Percentiles rank a stretch among this genome's conserved stretches.
Conservation (phyloP, 2,329 filamentous ascomycete genomes). For the Aspergillus latus region DNA sequence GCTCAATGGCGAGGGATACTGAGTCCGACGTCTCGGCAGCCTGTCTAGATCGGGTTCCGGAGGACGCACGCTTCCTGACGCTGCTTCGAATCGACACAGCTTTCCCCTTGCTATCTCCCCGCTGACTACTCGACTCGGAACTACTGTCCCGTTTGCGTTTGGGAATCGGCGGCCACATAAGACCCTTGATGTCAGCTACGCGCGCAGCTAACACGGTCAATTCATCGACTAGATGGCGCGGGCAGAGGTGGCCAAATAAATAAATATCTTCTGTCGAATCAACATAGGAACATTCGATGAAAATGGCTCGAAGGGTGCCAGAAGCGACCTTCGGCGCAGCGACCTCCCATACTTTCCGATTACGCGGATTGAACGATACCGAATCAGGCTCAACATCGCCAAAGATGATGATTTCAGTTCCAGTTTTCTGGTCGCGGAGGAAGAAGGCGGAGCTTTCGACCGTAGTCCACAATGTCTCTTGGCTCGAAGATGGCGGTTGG, state of each 20-base stretch:
- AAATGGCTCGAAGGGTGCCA: slow-evolving; percentile 73
- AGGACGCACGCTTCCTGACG: slow-evolving; percentile 1
- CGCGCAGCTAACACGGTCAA: slow-evolving; percentile 69
- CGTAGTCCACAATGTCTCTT: slow-evolving; percentile 11
- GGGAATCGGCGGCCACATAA: slow-evolving; percentile 29
- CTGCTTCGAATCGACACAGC: slow-evolving; percentile 2
- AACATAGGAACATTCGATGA: slow-evolving; percentile 95
- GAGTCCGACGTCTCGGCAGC: not conserved
- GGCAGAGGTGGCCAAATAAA: slow-evolving; percentile 86
- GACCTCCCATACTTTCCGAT: slow-evolving; percentile 79
- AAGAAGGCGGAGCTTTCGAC: slow-evolving; percentile 89
- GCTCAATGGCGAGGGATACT: slow-evolving; percentile 1
- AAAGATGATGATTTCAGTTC: slow-evolving; percentile 83
- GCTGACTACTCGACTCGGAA: slow-evolving; percentile 26
- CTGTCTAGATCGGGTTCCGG: not conserved
- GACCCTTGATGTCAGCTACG: slow-evolving; percentile 58
- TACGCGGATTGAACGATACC: slow-evolving; percentile 77
- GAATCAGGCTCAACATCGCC: slow-evolving; percentile 94
- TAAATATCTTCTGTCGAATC: slow-evolving; percentile 73
- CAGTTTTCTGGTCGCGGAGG: slow-evolving; percentile 70
- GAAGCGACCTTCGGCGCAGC: slow-evolving; percentile 79
- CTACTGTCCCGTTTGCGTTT: slow-evolving; percentile 44
- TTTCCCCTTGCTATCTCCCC: slow-evolving; percentile 10
- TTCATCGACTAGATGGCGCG: slow-evolving; percentile 78
- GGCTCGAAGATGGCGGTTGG: slow-evolving; percentile 29